These are phyloP conservation scores for Trypanosoma mega DNA, from an alignment of 208 protist genomes.

Conservation along the genomic window DNA sequence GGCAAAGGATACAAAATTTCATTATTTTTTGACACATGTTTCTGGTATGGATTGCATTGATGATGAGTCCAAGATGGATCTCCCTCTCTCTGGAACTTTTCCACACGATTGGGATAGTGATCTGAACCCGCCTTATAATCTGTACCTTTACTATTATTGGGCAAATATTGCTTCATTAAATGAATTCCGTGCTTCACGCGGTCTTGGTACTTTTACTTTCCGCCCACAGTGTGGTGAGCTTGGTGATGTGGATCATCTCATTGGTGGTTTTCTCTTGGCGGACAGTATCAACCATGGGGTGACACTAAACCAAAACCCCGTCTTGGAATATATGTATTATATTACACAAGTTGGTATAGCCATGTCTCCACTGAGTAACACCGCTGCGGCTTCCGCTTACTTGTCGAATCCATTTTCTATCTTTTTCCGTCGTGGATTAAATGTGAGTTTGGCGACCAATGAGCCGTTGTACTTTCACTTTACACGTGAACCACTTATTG, in stretches of 20 bases:
- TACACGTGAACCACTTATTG: slow-evolving; percentile 96
- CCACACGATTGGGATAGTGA: slow-evolving; percentile 92
- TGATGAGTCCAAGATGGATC: slow-evolving; percentile 96
- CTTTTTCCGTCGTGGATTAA: slow-evolving; percentile 95
- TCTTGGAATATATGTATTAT: slow-evolving; percentile 98
- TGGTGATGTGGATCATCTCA: slow-evolving; percentile 92
- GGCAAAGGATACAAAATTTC: slow-evolving; percentile 91
- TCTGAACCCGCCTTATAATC: slow-evolving; percentile 97
- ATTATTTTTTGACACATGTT: slow-evolving; percentile 95
- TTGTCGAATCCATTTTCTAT: slow-evolving; percentile 95
- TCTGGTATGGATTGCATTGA: slow-evolving; percentile 96
- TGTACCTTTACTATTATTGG: slow-evolving; percentile 98
- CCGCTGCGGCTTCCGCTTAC: slow-evolving; percentile 95
- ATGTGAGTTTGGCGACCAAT: slow-evolving; percentile 98
- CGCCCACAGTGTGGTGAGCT: slow-evolving; percentile 97
- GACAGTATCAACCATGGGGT: slow-evolving; percentile 98
- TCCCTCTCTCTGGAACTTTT: slow-evolving; percentile 62
- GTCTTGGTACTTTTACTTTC: slow-evolving; percentile 88
- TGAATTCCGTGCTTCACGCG: slow-evolving; percentile 85
- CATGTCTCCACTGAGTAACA: slow-evolving; percentile 99
- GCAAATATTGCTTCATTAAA: slow-evolving; percentile 98
- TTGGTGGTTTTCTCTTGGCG: slow-evolving; percentile 92
- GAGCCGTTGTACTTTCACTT: slow-evolving; percentile 96
- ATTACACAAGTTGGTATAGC: slow-evolving; percentile 96
- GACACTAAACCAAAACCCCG: slow-evolving; percentile 91